These are phyloP conservation scores for Cicer arietinum DNA, from an alignment of 306 rosid genomes.

Conservation along the genomic window DNA sequence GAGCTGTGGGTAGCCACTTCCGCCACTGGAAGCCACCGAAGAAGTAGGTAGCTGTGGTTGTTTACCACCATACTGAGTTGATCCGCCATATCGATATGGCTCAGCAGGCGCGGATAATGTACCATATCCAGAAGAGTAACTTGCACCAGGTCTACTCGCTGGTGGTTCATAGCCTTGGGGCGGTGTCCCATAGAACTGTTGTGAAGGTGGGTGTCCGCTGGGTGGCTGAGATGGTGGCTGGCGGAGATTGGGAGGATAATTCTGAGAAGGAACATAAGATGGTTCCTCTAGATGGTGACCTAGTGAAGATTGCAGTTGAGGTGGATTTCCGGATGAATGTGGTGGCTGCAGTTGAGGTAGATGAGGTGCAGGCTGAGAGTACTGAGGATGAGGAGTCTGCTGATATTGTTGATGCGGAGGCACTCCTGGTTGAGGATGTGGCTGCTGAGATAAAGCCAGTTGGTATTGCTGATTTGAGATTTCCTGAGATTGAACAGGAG, in stretches of 20 bases:
- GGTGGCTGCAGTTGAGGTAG: slow-evolving; percentile 68
- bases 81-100: slow-evolving; percentile 68
- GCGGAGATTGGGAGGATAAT: slow-evolving; percentile 63
- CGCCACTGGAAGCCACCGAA: slow-evolving; percentile 57
- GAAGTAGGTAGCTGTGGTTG: slow-evolving; percentile 61
- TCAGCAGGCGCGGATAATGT: slow-evolving; percentile 63
- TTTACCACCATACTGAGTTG: slow-evolving; percentile 67
- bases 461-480: slow-evolving; percentile 71
- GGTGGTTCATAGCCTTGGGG: slow-evolving; percentile 63
- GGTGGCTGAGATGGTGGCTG: slow-evolving; percentile 71
- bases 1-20: slow-evolving; percentile 81
- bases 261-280: slow-evolving; percentile 70
- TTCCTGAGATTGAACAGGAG: slow-evolving; percentile 70
- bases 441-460: slow-evolving; percentile 63
- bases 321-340: slow-evolving; percentile 51
- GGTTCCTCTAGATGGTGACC: slow-evolving; percentile 79
- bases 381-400: slow-evolving; percentile 65
- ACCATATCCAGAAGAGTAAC: slow-evolving; percentile 70
- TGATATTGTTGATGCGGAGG: slow-evolving; percentile 70
- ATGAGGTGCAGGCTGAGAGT: slow-evolving; percentile 62
- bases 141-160: slow-evolving; percentile 62
- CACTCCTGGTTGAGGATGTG: slow-evolving; percentile 56
- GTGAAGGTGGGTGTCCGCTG: slow-evolving; percentile 65
- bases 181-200: slow-evolving; percentile 66
- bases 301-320: slow-evolving; percentile 64